Base-by-base conservation (phyloP, 768 basidiomycete species). In the Russula sp. region DNA sequence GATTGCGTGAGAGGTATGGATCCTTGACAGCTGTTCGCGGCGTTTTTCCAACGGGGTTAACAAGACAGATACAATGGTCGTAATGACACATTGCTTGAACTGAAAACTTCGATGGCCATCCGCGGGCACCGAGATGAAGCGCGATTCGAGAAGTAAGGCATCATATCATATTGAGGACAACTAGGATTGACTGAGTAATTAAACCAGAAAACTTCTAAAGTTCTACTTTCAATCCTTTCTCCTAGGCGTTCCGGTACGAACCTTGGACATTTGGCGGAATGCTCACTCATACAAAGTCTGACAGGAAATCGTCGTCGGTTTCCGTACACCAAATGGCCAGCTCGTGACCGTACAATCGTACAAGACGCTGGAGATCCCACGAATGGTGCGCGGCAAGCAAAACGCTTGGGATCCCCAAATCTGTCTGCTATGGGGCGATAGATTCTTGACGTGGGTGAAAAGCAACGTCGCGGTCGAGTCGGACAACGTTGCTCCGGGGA, bases 151-250 rank as follows among this genome's bases (percentile, higher is more conserved):
- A 86, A 85, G 93, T 92, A 69, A 59, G 65, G 6, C 3, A 34
- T 48, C n/a, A 43, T 48, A 3, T 38, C 13, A 50, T 13, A 20
- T 35, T 42, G 57, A 41, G 22, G 20, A 53, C 22, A 8, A 22
- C 32, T 13, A 9, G 32, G 22, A 29, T 43, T 11, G 7, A 7
- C 48, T 51, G 22, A 45, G 2, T 20, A 4, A 18, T 39, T 57
- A 63, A n/a, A 66, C 55, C 70, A 93, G 89, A 72, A 95, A 95
- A 70, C 75, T 95, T n/a, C 81, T 95, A 60, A 93, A 91, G 69
- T 92, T 92, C 73, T 94, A 93, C 77, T 83, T 93, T 63, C 93
- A 95, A 69, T 93, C 91, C 1, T 94, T 92, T 72, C 80, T 95
- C 32, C 82, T 95, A 57, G 93, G 93, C 52, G 91, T 95, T n/a